Conservation (phyloP, 257 asterid genomes). For the Scutellaria galericulata region DNA sequence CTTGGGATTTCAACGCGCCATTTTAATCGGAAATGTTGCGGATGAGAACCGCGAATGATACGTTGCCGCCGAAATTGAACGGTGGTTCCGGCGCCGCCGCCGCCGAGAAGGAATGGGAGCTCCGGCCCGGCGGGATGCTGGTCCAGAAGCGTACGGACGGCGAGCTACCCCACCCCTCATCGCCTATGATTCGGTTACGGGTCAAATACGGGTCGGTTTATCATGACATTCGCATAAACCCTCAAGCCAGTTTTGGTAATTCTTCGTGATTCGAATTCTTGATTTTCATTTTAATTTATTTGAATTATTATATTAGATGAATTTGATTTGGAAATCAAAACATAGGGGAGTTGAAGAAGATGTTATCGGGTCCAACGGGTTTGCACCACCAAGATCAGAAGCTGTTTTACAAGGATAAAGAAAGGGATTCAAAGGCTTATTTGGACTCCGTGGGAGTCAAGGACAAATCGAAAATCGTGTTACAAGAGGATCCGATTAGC, state of each 20-base stretch:
- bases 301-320: neutral
- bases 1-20: constrained; percentile 38
- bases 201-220: constrained; percentile 79
- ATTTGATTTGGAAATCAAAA: neutral
- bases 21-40: constrained; percentile 61
- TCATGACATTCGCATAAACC: constrained; percentile 71
- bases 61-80: constrained; percentile 42
- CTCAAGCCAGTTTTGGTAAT: constrained; percentile 84
- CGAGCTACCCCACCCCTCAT: constrained; percentile 55
- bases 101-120: constrained; percentile 63
- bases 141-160: constrained; percentile 77
- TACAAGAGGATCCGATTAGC: constrained; percentile 82
- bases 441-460: constrained; percentile 77
- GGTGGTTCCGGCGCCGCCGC: constrained; percentile 32
- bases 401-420: constrained; percentile 75
- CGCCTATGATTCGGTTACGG: constrained; percentile 82
- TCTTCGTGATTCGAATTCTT: neutral
- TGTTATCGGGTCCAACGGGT: constrained; percentile 83
- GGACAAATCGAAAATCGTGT: constrained; percentile 79
- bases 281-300: neutral
- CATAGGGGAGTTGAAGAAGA: constrained; percentile 86
- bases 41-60: constrained; percentile 54
- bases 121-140: constrained; percentile 93
- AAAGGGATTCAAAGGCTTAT: constrained; percentile 74
- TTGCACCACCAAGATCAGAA: constrained; percentile 92